A percentile compares a stretch with the other conserved stretches of the same genome.
Conservation (phyloP, 2,329 filamentous ascomycete species). For the Fusarium vanettenii region DNA sequence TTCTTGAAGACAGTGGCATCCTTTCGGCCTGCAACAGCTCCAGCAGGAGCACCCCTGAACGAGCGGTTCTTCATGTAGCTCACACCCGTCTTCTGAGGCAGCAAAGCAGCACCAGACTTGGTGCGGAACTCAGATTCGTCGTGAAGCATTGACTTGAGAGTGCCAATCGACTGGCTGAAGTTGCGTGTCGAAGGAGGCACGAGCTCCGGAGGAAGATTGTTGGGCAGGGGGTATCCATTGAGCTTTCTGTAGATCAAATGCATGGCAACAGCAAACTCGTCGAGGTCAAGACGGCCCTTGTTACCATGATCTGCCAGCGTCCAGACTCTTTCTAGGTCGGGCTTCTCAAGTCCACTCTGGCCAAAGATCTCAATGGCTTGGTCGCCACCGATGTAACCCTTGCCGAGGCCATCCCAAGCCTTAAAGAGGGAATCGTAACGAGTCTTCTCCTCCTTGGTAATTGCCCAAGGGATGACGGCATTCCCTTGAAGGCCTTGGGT, state of each 20-base stretch:
- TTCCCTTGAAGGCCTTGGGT: conserved; percentile 91
- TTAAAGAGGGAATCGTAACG: conserved; percentile 95
- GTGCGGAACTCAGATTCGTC: conserved; percentile 92
- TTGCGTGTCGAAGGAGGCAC: conserved; percentile 95
- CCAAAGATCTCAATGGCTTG: conserved; percentile 97
- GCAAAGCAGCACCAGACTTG: conserved; percentile 86
- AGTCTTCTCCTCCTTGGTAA: conserved; percentile 98
- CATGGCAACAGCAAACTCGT: conserved; percentile 99
- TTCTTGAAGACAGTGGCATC: conserved; percentile 98
- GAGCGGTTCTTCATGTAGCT: conserved; percentile 98
- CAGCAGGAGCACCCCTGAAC: conserved; percentile 75
- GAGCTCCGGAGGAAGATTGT: conserved; percentile 87
- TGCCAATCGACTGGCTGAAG: conserved; percentile 90
- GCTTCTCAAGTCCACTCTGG: conserved; percentile 91
- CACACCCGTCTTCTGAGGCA: conserved; percentile 97
- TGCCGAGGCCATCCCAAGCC: conserved; percentile 94
- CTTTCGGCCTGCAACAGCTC: conserved; percentile 75
- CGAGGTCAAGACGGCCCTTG: conserved; percentile 91
- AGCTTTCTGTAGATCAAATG: conserved; percentile 98
- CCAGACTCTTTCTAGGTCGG: conserved; percentile 93
- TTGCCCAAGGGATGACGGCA: conserved; percentile 96
- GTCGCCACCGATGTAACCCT: conserved; percentile 90
- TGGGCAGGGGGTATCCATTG: conserved; percentile 93
- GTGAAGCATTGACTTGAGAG: conserved; percentile 88
- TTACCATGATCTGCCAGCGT: conserved; percentile 94